Conservation (phyloP, 2,329 filamentous ascomycete species). For the Pseudocercospora ulei region DNA sequence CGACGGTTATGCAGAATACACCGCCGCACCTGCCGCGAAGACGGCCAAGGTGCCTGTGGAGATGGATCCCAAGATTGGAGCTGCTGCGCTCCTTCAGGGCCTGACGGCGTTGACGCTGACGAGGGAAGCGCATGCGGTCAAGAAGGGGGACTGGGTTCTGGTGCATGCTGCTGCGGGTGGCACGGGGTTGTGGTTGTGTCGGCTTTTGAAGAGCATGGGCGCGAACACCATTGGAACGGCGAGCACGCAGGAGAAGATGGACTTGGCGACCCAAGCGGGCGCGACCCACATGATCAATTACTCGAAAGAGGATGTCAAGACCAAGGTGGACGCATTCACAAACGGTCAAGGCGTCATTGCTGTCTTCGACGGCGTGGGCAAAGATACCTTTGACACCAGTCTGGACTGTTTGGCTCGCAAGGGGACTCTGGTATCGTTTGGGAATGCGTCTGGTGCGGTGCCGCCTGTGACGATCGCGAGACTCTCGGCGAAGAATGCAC, state of each 20-base stretch:
- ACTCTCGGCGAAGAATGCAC: slow-evolving; percentile 64
- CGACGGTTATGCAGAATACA: slow-evolving; percentile 52
- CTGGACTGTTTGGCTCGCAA: slow-evolving; percentile 66
- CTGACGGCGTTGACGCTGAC: slow-evolving; percentile 73
- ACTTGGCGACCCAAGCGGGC: slow-evolving; percentile 58
- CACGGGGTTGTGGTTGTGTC: slow-evolving; percentile 63
- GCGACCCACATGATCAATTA: slow-evolving; percentile 67
- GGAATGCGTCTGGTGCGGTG: slow-evolving; percentile 71
- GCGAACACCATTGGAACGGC: slow-evolving; percentile 73
- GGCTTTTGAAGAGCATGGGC: slow-evolving; percentile 62
- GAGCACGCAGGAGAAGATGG: slow-evolving; percentile 61
- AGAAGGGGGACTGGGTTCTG: slow-evolving; percentile 69
- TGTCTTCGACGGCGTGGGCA: slow-evolving; percentile 79
- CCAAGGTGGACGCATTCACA: slow-evolving; percentile 58
- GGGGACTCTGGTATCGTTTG: slow-evolving; percentile 67
- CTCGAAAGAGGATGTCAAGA: slow-evolving; percentile 48
- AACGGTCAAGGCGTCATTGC: slow-evolving; percentile 61
- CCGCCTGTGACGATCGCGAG: slow-evolving; percentile 55
- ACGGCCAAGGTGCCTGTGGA: slow-evolving; percentile 55
- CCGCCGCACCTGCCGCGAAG: slow-evolving; percentile 45
- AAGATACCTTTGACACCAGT: slow-evolving; percentile 70
- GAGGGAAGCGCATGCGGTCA: slow-evolving; percentile 60
- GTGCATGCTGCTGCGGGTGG: slow-evolving; percentile 81
- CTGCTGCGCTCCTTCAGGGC: slow-evolving; percentile 66
- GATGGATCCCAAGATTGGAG: slow-evolving; percentile 53